Conservation (phyloP, 768 basidiomycete species). For the Amyloporia xantha region DNA sequence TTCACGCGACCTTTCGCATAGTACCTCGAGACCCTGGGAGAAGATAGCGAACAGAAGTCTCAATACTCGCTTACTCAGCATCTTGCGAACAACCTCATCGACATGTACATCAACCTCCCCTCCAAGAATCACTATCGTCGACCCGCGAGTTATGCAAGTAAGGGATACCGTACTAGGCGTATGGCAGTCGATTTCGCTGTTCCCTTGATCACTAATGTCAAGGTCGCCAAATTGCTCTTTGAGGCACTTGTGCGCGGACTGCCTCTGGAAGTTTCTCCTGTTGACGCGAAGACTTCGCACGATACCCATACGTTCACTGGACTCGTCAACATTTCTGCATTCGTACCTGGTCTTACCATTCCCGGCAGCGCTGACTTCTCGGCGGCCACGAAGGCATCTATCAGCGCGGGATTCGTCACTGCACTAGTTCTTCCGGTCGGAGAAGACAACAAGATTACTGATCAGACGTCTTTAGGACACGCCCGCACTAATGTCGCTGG, state of each 20-base stretch:
- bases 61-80: conserved; percentile 98
- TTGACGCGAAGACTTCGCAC: conserved; percentile 95
- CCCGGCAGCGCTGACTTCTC: conserved; percentile 52
- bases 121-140: conserved; percentile 97
- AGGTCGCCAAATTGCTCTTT: conserved; percentile 93
- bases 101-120: conserved; percentile 99
- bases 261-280: conserved; percentile 81
- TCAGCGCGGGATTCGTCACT: conserved; percentile 88
- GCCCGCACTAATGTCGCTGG: conserved; percentile 59
- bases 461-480: conserved; percentile 59
- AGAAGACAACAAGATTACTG: conserved; percentile 52
- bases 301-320: conserved; percentile 88
- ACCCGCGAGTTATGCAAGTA: conserved; percentile 94
- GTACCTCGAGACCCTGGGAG: conserved; percentile 87
- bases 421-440: conserved; percentile 74
- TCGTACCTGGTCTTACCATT: conserved; percentile 65
- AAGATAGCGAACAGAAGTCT: conserved; percentile 80
- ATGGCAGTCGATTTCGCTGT: conserved; percentile 99
- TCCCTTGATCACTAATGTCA: conserved; percentile 96
- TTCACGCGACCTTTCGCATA: conserved; percentile 21
- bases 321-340: conserved; percentile 81
- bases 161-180: conserved; percentile 92
- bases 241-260: conserved; percentile 88
- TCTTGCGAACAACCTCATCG: conserved; percentile 93
- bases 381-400: conserved; percentile 69